Percentiles rank a stretch among this genome's conserved stretches.
phyloP scores from a whole-genome alignment of 208 protist species.

The Jaenimonas drosophilae region DNA sequence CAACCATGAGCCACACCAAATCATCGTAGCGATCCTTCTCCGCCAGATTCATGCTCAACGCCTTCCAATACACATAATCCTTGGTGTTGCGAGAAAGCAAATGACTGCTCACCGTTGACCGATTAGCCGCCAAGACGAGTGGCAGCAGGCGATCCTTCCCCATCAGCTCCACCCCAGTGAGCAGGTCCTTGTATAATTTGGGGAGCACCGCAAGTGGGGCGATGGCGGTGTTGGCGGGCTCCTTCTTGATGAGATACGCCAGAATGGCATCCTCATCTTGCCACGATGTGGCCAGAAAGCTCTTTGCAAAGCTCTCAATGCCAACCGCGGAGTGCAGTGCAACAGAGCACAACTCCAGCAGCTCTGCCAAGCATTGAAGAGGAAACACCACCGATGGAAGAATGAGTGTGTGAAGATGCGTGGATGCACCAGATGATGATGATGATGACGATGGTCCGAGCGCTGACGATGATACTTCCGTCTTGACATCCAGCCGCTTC shows the following conservation, averaged over 20 bases:
- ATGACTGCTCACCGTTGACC: constrained; percentile 4
- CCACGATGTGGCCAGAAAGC: constrained; percentile 50
- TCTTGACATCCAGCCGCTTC: too few relatives aligned
- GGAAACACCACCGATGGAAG: constrained; percentile 60
- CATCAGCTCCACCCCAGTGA: constrained; percentile 42
- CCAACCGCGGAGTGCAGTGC: constrained; percentile 34
- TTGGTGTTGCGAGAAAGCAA: background rate
- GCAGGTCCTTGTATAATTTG: constrained; percentile 49
- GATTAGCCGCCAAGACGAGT: constrained; percentile 24
- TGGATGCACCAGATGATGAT: background rate
- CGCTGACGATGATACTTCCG: too few relatives aligned
- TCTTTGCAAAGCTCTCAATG: constrained; percentile 35
- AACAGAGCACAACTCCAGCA: constrained; percentile 55
- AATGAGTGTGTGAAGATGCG: constrained; percentile 5
- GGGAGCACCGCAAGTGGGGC: constrained; percentile 57
- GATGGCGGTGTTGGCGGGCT: constrained; percentile 61
- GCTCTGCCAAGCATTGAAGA: constrained; percentile 57
- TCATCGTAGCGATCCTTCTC: constrained; percentile 43
- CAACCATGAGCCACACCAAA: constrained; percentile 23
- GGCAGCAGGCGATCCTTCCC: constrained; percentile 39
- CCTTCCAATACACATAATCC: constrained; percentile 51
- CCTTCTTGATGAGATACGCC: constrained; percentile 43
- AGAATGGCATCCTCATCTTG: constrained; percentile 46
- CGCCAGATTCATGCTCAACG: constrained; percentile 18
- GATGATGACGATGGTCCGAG: too few relatives aligned